A percentile compares a stretch with the other conserved stretches of the same genome.
phyloP scores from a whole-genome alignment of 345 rosid species.

The Lumnitzera littorea region DNA sequence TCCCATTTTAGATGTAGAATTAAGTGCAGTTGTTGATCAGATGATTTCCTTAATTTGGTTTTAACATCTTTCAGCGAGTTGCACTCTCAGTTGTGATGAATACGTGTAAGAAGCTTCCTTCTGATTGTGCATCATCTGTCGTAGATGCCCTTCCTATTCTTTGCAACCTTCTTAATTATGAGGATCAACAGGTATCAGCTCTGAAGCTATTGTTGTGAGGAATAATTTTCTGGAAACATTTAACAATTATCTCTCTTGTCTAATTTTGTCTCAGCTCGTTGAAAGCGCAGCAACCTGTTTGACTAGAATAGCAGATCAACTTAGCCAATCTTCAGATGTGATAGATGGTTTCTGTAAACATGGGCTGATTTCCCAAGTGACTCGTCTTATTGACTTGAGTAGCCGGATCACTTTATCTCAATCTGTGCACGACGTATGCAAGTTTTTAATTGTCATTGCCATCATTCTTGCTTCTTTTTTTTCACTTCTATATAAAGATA shows the following conservation, averaged over 20 bases:
- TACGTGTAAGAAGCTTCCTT: constrained; percentile 78
- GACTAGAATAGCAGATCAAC: constrained; percentile 70
- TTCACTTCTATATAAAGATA: constrained; percentile 2
- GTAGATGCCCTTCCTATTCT: constrained; percentile 83
- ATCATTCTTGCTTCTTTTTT: not conserved
- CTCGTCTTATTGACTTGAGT: constrained; percentile 54
- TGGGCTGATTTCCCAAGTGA: constrained; percentile 62
- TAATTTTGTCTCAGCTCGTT: constrained; percentile 55
- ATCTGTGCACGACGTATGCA: constrained; percentile 62
- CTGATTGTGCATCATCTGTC: constrained; percentile 42
- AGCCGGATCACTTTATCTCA: constrained; percentile 75
- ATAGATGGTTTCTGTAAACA: constrained; percentile 72
- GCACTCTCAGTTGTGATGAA: constrained; percentile 87
- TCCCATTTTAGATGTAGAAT: not conserved
- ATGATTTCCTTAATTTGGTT: constrained; percentile 5
- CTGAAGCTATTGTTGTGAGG: constrained; percentile 10
- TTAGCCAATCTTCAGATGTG: constrained; percentile 54
- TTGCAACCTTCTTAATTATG: constrained; percentile 83
- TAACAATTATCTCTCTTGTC: not conserved
- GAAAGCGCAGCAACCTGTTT: constrained; percentile 78
- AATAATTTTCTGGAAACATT: not conserved
- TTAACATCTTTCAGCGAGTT: constrained; percentile 53
- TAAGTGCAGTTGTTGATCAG: not conserved
- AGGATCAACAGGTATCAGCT: constrained; percentile 66
- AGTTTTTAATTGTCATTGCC: constrained; percentile 7